Evolutionary conservation across 805 yeast species (phyloP).

Genomic region (Komagataella phaffii): DNA sequence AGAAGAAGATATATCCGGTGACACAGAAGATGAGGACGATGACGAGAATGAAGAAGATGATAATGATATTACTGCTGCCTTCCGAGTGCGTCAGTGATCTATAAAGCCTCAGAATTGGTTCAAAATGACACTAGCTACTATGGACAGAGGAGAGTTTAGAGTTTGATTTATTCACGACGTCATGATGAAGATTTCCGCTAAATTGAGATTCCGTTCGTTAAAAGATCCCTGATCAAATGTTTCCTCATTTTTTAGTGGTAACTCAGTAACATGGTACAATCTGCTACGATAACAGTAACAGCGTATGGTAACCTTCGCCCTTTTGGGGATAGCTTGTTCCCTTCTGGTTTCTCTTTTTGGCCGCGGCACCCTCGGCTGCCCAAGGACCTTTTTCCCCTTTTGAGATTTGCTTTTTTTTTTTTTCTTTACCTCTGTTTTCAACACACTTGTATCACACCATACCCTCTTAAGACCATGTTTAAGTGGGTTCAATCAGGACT

Average conservation of each 20-base stretch:
- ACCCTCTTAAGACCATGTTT: slow-evolving; percentile 7
- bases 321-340: background rate
- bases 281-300: too few relatives aligned
- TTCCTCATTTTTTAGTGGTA: background rate
- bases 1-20: slow-evolving; percentile 12
- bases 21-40: slow-evolving; percentile 7
- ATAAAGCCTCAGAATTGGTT: background rate
- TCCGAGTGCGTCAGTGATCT: background rate
- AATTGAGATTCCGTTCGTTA: background rate
- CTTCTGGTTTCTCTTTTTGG: background rate
- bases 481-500: slow-evolving; percentile 64
- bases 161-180: background rate
- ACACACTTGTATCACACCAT: background rate
- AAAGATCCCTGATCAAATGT: background rate
- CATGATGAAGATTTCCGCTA: background rate
- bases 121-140: background rate
- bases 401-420: background rate
- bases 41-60: background rate
- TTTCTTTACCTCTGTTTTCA: background rate
- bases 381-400: background rate
- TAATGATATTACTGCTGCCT: background rate
- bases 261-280: too few relatives aligned
- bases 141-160: too few relatives aligned
- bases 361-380: background rate
- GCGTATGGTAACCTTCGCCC: too few relatives aligned